Evolutionary conservation across 179 eudicot species (phyloP), one percentile per base, ranked within the genome.

Genomic region (Spinacia oleracea): DNA sequence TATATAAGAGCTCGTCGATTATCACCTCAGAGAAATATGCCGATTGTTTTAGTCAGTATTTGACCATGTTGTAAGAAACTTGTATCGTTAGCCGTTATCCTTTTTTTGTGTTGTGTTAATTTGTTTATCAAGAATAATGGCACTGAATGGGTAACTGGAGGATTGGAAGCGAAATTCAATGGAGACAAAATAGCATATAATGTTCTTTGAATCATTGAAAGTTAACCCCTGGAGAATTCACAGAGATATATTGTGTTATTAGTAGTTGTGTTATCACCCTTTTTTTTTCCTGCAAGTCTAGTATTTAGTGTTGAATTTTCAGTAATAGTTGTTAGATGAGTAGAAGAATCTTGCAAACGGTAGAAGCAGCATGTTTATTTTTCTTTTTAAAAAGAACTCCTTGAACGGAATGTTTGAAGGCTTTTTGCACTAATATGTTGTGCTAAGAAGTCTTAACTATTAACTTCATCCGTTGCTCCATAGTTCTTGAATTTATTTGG

Each of bases 261-360:
- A 43, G 55, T 11, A 70, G 21, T 68, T 40, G 21, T 15, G 23
- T 35, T 78, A 15, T 29, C n/a, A n/a, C n/a, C n/a, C n/a, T n/a
- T n/a, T n/a, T n/a, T n/a, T n/a, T n/a, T n/a, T n/a, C n/a, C n/a
- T n/a, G 58, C 9, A 77, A 11, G 58, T 43, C 25, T 66, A 12
- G 14, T 45, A 43, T 25, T 6, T 70, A 6, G 73, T 27, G 34
- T n/a, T 35, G 21, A 20, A 43, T 75, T 75, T 29, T 35, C 29
- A 23, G 18, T 31, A 62, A 75, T 25, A 43, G 15, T 75, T 75
- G 42, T 43, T 59, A 45, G 63, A 34, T 76, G 38, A 50, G 55
- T 15, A 34, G 18, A n/a, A 70, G n/a, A n/a, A 29, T 65, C 55
- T 16, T 62, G 29, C 34, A 51, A 50, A 48, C 25, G 58, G 32